Evolutionary conservation across 768 basidiomycete species (phyloP).

Genomic region (Hirschioporus abietinus): DNA sequence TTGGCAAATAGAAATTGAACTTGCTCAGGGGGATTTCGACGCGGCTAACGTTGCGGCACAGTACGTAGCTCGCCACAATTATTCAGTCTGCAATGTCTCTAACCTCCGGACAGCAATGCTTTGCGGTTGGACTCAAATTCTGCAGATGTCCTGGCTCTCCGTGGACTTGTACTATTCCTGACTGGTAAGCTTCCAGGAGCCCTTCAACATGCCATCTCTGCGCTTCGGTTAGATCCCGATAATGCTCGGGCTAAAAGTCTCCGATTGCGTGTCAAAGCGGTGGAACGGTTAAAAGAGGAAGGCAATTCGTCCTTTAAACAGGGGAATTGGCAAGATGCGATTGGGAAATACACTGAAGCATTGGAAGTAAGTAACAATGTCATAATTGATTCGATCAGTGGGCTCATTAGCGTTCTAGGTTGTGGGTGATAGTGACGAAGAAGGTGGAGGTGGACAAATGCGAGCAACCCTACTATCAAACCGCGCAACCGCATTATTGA

Average conservation of each 20-base stretch:
- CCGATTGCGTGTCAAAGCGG: slow-evolving; percentile 74
- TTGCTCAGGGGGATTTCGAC: slow-evolving; percentile 67
- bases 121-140: slow-evolving; percentile 67
- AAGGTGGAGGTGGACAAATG: slow-evolving; percentile 75
- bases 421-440: slow-evolving; percentile 62
- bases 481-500: slow-evolving; percentile 74
- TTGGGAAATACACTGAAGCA: slow-evolving; percentile 64
- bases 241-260: slow-evolving; percentile 64
- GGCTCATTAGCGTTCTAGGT: slow-evolving; percentile 33
- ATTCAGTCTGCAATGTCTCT: slow-evolving; percentile 1
- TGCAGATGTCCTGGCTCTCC: slow-evolving; percentile 71
- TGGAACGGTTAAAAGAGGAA: slow-evolving; percentile 81
- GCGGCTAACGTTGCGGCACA: slow-evolving; percentile 69
- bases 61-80: slow-evolving; percentile 38
- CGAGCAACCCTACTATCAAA: slow-evolving; percentile 79
- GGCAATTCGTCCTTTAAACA: slow-evolving; percentile 75
- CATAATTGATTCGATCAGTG: neutral
- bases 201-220: slow-evolving; percentile 62
- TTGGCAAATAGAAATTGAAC: slow-evolving; percentile 74
- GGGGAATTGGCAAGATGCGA: slow-evolving; percentile 53
- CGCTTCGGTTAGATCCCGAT: slow-evolving; percentile 75
- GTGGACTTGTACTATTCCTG: slow-evolving; percentile 77
- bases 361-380: slow-evolving; percentile 45
- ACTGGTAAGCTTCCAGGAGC: slow-evolving; percentile 65
- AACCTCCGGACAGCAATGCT: slow-evolving; percentile 52